Conservation (phyloP, 495 filamentous ascomycete species). For the Neohortaea acidophila region DNA sequence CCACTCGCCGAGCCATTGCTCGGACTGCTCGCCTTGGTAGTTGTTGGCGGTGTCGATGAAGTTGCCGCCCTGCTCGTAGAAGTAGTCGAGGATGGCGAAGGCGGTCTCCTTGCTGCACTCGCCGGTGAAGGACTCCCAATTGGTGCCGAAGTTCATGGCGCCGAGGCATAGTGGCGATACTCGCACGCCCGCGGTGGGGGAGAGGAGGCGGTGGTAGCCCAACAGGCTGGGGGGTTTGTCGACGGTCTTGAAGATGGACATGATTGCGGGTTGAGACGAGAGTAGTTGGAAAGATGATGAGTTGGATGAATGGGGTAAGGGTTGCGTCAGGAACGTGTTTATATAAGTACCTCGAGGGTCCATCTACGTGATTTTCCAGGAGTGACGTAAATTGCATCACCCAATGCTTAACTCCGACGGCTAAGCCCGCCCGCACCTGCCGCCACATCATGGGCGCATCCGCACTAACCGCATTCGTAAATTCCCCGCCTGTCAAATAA, state of each 20-base stretch:
- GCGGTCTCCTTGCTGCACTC: conserved; percentile 18
- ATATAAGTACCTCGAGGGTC: no score
- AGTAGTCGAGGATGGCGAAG: conserved; percentile 19
- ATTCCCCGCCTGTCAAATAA: no score
- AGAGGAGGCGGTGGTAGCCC: conserved; percentile 20
- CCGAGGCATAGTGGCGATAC: conserved; percentile 20
- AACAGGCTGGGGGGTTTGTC: conserved; percentile 16
- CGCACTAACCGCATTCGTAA: no score
- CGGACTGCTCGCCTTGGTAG: conserved; percentile 47
- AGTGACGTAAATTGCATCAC: no score
- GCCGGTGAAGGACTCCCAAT: conserved; percentile 11
- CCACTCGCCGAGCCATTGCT: conserved; percentile 60
- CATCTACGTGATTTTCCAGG: no score
- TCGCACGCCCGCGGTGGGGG: conserved; percentile 15
- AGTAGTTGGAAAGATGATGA: no score
- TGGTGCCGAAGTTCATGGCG: conserved; percentile 3
- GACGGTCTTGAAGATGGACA: conserved; percentile 10
- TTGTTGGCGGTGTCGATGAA: conserved; percentile 18
- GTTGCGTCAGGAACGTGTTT: no score
- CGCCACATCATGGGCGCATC: no score
- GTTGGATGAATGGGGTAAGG: no score
- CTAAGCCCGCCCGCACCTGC: no score
- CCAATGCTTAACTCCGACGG: no score
- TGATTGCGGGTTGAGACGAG: no score
- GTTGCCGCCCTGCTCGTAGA: conserved; percentile 21